Conservation (phyloP, 2,329 filamentous ascomycete species). For the Talaromyces sp. region DNA sequence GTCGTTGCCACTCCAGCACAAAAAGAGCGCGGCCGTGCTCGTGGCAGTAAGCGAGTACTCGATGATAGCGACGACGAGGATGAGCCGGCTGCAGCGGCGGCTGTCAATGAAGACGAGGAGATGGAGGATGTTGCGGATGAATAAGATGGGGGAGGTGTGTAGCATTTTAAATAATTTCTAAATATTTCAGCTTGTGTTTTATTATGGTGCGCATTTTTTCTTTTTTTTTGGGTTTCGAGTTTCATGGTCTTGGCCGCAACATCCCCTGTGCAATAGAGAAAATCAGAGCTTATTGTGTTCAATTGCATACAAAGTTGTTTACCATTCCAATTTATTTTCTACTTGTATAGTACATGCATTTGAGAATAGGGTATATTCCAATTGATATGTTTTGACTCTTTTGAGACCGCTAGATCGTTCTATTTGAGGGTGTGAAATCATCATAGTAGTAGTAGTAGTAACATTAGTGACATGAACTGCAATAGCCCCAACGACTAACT, state of each 20-base stretch:
- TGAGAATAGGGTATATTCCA: background rate
- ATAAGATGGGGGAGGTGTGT: background rate
- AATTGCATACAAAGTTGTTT: background rate
- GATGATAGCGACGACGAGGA: constrained; percentile 19
- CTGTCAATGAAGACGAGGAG: constrained; percentile 20
- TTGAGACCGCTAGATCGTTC: too few species aligned
- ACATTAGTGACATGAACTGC: background rate
- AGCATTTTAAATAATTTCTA: background rate
- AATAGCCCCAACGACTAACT: constrained; percentile 9
- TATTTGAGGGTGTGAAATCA: background rate
- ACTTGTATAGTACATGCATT: background rate
- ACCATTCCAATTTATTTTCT: background rate
- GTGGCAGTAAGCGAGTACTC: constrained; percentile 9
- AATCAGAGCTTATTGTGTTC: background rate
- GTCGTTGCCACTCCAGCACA: background rate
- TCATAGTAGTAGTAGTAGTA: background rate
- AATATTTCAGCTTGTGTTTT: background rate
- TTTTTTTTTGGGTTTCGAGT: background rate
- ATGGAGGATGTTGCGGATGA: constrained; percentile 12
- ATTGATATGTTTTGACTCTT: background rate
- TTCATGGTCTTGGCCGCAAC: background rate
- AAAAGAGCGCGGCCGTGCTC: constrained; percentile 1
- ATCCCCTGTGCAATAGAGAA: background rate
- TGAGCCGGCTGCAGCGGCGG: constrained; percentile 4
- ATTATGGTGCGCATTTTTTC: background rate